These are phyloP conservation scores for Lonicera japonica DNA, from an alignment of 129 eudicot species.

Conservation along the genomic window DNA sequence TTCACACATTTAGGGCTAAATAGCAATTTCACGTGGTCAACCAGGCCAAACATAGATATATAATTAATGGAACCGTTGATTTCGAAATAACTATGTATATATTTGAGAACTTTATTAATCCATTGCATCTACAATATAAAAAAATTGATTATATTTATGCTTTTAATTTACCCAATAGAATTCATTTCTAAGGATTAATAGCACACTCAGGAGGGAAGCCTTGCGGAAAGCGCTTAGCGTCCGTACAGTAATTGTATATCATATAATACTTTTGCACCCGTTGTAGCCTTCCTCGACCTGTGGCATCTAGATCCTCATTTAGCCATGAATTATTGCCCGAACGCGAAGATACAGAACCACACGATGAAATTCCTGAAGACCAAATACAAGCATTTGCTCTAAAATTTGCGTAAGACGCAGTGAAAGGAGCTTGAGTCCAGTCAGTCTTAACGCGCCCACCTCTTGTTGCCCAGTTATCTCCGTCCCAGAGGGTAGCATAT, in stretches of 20 bases:
- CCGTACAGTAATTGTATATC: conserved; percentile 26
- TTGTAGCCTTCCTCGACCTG: background rate
- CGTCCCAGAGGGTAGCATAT: conserved; percentile 46
- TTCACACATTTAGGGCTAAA: no score
- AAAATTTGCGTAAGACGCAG: conserved; percentile 42
- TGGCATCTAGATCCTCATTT: background rate
- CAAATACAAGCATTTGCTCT: conserved; percentile 24
- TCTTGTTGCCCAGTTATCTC: conserved; percentile 37
- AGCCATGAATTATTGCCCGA: conserved; percentile 5
- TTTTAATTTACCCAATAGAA: no score
- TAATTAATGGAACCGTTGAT: no score
- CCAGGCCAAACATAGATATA: no score
- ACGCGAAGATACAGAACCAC: no score
- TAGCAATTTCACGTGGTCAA: no score
- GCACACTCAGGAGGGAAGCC: conserved; percentile 21
- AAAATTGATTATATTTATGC: no score
- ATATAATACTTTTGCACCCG: conserved; percentile 23
- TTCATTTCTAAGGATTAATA: no score
- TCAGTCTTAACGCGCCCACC: conserved; percentile 49
- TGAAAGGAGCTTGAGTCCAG: conserved; percentile 49
- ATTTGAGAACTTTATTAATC: no score
- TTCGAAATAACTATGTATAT: no score
- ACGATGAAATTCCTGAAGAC: no score
- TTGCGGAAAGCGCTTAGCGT: conserved; percentile 15
- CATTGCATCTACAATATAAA: no score